phyloP scores from a whole-genome alignment of 2,329 filamentous ascomycete species.

The Juglanconis sp. region DNA sequence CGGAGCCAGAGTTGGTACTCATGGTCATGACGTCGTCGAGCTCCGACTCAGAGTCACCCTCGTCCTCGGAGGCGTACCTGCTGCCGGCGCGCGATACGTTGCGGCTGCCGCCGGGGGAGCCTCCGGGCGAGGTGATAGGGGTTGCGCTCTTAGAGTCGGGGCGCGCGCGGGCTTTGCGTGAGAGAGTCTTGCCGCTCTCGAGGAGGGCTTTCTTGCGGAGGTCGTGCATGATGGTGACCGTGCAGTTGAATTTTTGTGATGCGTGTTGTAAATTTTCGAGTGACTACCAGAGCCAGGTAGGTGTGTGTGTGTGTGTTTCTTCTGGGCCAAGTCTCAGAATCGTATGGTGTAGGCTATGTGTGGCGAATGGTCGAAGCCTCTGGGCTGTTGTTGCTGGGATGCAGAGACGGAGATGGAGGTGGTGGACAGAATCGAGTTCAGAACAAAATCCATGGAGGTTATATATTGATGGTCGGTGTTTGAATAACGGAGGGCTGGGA shows the following conservation, averaged over 20 bases:
- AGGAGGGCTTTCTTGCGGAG: constrained; percentile 65
- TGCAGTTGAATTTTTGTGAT: neutral
- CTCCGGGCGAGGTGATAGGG: constrained; percentile 54
- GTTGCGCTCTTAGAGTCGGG: constrained; percentile 57
- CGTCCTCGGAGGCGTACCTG: constrained; percentile 63
- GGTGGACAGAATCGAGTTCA: constrained; percentile 13
- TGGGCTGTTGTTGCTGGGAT: constrained; percentile 12
- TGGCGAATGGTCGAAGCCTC: constrained; percentile 11
- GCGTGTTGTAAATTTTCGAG: neutral
- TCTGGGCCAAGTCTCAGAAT: neutral
- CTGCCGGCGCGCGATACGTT: constrained; percentile 58
- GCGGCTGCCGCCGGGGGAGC: constrained; percentile 56
- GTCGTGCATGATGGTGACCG: constrained; percentile 54
- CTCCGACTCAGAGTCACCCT: constrained; percentile 51
- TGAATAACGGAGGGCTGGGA: neutral
- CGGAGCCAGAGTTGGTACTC: constrained; percentile 52
- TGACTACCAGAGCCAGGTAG: neutral
- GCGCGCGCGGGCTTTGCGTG: constrained; percentile 61
- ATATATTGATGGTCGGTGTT: neutral
- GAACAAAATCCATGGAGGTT: constrained; percentile 26
- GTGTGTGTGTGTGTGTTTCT: neutral
- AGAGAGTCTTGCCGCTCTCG: constrained; percentile 69
- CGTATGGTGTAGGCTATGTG: constrained; percentile 4
- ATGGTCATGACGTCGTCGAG: constrained; percentile 45
- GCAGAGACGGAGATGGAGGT: constrained; percentile 3